These are phyloP conservation scores for Elongisporangium undulatum DNA, from an alignment of 352 stramenopile genomes.

Conservation along the genomic window DNA sequence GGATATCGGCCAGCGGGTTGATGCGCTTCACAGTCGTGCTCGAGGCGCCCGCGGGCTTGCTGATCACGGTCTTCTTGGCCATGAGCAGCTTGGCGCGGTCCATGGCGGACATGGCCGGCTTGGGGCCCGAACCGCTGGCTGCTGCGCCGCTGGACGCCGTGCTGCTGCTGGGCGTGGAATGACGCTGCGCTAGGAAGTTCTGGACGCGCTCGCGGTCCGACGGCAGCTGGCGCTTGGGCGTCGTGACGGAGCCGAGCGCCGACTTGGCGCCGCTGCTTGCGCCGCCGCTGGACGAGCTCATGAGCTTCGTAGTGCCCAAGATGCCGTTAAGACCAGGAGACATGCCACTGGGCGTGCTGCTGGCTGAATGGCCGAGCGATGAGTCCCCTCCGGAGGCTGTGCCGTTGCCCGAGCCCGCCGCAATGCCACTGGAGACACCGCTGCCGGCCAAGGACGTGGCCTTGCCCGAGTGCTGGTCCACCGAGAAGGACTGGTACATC, in stretches of 20 bases:
- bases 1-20: conserved; percentile 74
- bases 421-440: too few species aligned
- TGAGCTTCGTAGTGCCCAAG: background rate
- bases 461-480: conserved; percentile 3
- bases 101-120: conserved; percentile 47
- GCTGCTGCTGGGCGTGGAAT: too few species aligned
- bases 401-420: too few species aligned
- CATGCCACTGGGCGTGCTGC: background rate
- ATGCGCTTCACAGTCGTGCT: conserved; percentile 53
- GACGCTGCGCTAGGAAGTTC: conserved; percentile 57
- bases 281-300: background rate
- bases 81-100: conserved; percentile 76
- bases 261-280: background rate
- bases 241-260: conserved; percentile 12
- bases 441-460: too few species aligned
- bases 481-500: conserved; percentile 46
- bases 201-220: conserved; percentile 56
- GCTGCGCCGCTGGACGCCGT: conserved; percentile 5
- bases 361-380: conserved; percentile 1
- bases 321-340: too few species aligned
- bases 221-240: conserved; percentile 44
- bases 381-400: too few species aligned
- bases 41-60: conserved; percentile 16
- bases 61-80: conserved; percentile 49
- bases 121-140: conserved; percentile 7